Base-by-base conservation (phyloP, 495 filamentous ascomycete genomes). In the Penicillium verhagenii region DNA sequence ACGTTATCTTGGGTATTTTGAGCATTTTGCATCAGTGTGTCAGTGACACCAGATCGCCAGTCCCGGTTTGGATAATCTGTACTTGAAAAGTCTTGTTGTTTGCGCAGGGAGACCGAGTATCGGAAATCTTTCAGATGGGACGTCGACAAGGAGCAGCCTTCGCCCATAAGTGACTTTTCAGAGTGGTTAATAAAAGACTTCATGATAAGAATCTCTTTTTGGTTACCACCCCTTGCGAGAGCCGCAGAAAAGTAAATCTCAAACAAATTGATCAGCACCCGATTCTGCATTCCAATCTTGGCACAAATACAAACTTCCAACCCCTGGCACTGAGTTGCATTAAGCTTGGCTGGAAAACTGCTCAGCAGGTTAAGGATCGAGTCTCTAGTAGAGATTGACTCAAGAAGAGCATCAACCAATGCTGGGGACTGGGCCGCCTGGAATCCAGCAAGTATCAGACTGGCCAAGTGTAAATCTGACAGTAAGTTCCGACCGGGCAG, bases 11-110 rank as follows among this genome's bases (percentile, higher is more conserved):
- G 69, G 20, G 71, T 69, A 21, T 60, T 52, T 2, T 60, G 58
- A 8, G 74, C 65, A 58, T 67, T 69, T 37, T 63, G 64, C 29
- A 67, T 63, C 19, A 78, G 60, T 1, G 69, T 58, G 13, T 71
- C 62, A 2, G 65, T 59, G 5, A 85, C 50, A 1, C 62, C 66
- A 11, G 63, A 56, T 52, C 70, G 75, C 82, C 79, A 84, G 51
- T 81, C 65, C 33, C 68, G 58, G 25, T 64, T 72, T 19, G 65
- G 21, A 44, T 29, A 28, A 0, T 51, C n/a, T 0, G 29, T 42
- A 0, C 55, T 49, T 9, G 54, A 23, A 13, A 50, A 50, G 3
- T 65, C 54, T 18, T 31, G 50, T 10, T 35, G 47, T 20, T 58
- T 47, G 10, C 49, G 63, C 6, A 61, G 29, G 6, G 40, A 21